Base-by-base conservation (phyloP, 306 rosid species). In the Fragaria vesca region DNA sequence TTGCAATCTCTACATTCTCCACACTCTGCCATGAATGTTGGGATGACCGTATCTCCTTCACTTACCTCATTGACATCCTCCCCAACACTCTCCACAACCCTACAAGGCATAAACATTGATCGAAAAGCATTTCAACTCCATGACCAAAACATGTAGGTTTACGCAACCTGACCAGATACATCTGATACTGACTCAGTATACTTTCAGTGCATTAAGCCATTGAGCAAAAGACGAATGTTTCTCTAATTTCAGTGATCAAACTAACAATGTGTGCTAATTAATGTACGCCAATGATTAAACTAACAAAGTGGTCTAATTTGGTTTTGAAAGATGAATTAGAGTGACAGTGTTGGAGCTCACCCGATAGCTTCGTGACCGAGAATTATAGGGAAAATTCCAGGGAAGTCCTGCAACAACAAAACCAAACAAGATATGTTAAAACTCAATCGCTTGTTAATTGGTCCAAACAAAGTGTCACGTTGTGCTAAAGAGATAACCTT, bases 331-430 rank as follows among this genome's bases (percentile, higher is more conserved):
- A 61, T 28, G 67, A 61, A 61, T 12, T 12, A 61, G 4, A 47
- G 50, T 48, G 58, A 48, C 24, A 51, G 65, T 42, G 12, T 26
- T 18, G 43, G 65, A 68, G 58, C 81, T 78, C 72, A 80, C 98
- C 98, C 97, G 60, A 94, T 63, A 21, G 98, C 97, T 79, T 94
- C 97, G 57, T 94, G 97, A 65, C 97, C 97, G 12, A 94, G 61
- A 83, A 94, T 94, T 79, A 90, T 87, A n/a, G 95, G 98, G 57
- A 73, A 67, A 72, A 90, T 69, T 72, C 76, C 94, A 57, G 90
- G 95, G 78, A 87, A 85, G 0, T 72, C 96, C 97, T 94, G 74
- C 57, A 72, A 60, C 69, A 32, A 21, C 58, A 60, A 48, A 34
- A 32, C 2, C 40, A 12, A 57, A 34, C 15, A n/a, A 18, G 47